Evolutionary conservation across 768 basidiomycete species (phyloP).

Genomic region (Dioszegia hungarica): DNA sequence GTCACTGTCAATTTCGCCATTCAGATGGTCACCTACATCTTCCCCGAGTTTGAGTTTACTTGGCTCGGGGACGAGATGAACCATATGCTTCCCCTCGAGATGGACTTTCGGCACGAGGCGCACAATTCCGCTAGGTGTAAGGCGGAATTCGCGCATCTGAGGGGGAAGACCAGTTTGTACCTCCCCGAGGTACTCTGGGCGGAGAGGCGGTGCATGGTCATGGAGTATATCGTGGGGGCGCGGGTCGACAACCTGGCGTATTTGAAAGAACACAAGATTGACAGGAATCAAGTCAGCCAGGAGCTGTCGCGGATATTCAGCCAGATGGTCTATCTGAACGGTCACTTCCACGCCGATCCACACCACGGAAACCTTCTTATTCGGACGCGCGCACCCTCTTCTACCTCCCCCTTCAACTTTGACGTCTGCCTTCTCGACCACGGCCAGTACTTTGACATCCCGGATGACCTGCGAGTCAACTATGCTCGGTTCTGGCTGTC

Average conservation of each 20-base stretch:
- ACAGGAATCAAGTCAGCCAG: constrained; percentile 86
- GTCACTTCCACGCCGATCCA: constrained; percentile 70
- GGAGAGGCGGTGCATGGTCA: constrained; percentile 77
- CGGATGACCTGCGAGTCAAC: constrained; percentile 69
- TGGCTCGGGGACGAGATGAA: constrained; percentile 96
- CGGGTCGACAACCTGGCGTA: constrained; percentile 83
- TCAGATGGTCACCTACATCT: constrained; percentile 86
- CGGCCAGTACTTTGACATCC: constrained; percentile 76
- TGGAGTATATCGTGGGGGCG: constrained; percentile 81
- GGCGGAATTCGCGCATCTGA: constrained; percentile 65
- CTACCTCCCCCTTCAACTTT: constrained; percentile 84
- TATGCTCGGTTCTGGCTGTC: constrained; percentile 72
- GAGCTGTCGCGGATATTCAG: constrained; percentile 87
- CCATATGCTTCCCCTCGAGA: constrained; percentile 65
- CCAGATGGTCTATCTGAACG: constrained; percentile 92
- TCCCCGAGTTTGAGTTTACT: constrained; percentile 91
- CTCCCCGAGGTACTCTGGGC: constrained; percentile 73
- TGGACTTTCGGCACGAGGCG: constrained; percentile 91
- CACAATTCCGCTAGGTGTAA: constrained; percentile 68
- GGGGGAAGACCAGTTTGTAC: constrained; percentile 68
- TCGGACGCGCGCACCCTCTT: constrained; percentile 60
- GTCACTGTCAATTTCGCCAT: constrained; percentile 52
- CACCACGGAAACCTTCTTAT: constrained; percentile 88
- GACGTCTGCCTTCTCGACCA: constrained; percentile 94
- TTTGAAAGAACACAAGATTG: constrained; percentile 73